Base-by-base conservation (phyloP, 2,329 filamentous ascomycete genomes). In the Pyricularia grisea region DNA sequence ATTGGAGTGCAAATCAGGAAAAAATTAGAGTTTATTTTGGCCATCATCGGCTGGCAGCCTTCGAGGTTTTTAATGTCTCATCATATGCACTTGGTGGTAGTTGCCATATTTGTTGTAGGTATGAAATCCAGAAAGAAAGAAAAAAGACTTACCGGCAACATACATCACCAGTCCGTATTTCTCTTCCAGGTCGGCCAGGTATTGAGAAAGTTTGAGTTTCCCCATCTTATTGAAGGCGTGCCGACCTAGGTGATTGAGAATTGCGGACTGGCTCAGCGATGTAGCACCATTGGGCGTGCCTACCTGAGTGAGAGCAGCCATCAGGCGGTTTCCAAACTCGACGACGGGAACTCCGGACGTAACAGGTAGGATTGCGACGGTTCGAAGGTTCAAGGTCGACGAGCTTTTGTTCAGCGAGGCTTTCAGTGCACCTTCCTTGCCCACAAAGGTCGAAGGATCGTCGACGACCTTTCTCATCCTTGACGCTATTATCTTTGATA, bases 221-320 rank as follows among this genome's bases (percentile, higher is more conserved):
- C 95, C 95, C 91, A 99, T 98, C 74, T 91, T 92, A 79, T 92
- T 98, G 77, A 99, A 99, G 0, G 96, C 95, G 78, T 99, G 93
- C 72, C 95, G 91, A 31, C 96, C 95, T 0, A 99, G 85, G 77
- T 99, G 96, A 73, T 96, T 97, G 67, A 99, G 80, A 73, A 99
- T 97, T 2, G 93, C 92, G 2, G 93, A 90, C 79, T 99, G 94
- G 72, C 97, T 97, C 17, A 99, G 85, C 0, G 92, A 94, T 0
- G 93, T 97, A 3, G 97, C 93, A 0, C 94, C 94, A 74, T 96
- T 96, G 0, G 91, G 88, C 20, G 93, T 90, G 4, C 94, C 94
- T 71, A 98, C 92, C 77, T 99, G 94, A 11, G 89, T 88, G 27
- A 99, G 83, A 3, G 96, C 95, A 75, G 90, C 93, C 81, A 97